Base-by-base conservation (phyloP, 2,329 filamentous ascomycete genomes). In the Colletotrichum sansevieriae region DNA sequence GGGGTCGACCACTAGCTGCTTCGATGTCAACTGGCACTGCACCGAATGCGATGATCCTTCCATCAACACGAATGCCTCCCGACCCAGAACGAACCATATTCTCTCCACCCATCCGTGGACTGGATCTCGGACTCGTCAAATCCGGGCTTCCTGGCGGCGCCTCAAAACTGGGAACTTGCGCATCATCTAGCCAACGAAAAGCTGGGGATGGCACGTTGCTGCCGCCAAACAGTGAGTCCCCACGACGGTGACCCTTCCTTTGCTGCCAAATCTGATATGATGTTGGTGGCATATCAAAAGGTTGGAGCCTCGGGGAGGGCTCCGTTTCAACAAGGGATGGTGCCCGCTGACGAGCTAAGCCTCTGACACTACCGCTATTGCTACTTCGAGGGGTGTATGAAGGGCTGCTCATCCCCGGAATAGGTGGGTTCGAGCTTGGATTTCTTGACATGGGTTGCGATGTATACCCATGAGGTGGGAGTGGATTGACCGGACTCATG, bases 361-460 rank as follows among this genome's bases (percentile, higher is more conserved):
- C 68, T 44, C 65, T 64, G 15, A n/a, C 22, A 8, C 61, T 44
- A 5, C 33, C 73, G 72, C 15, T 70, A 71, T 9, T 76, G 71
- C 15, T 75, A 71, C 65, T 73, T 55, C 29, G 54, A 43, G 61
- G 46, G 37, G 65, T 71, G 41, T 58, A 33, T 18, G 46, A 52
- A 22, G 65, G 63, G 9, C 59, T 43, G 18, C 52, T 63, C 47
- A 22, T 41, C 13, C 63, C 47, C 10, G 12, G 20, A 39, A 41
- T 12, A 18, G 70, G 55, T 57, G 67, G 43, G 63, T 75, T 61
- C 65, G 69, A 76, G 47, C 84, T 84, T 0, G 79, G 72, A 68
- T 85, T 76, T 3, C 84, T 81, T 2, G 83, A 83, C 82, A 87
- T 85, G 5, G 85, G 84, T 68, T 85, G 81, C 8, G 83, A 84